phyloP scores from a whole-genome alignment of 2,329 filamentous ascomycete species.

The Nemania sp. region DNA sequence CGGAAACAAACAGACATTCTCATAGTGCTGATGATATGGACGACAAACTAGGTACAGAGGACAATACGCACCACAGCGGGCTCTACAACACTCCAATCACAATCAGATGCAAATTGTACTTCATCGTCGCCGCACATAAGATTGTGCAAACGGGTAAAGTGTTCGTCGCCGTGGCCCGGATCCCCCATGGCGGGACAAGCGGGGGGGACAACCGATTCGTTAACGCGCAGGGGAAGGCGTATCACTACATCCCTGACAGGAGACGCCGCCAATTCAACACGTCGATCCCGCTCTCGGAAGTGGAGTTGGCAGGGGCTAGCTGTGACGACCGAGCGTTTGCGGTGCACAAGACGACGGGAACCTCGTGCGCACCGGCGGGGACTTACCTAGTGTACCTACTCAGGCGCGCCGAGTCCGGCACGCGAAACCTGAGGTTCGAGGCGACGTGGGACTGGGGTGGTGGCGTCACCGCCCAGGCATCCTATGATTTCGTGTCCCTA shows the following conservation, averaged over 20 bases:
- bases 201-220: background rate
- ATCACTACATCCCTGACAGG: background rate
- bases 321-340: background rate
- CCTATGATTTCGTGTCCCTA: background rate
- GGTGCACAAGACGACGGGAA: background rate
- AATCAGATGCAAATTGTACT: slow-evolving; percentile 5
- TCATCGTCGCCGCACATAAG: slow-evolving; percentile 3
- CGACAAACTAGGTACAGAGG: background rate
- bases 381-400: slow-evolving; percentile 6
- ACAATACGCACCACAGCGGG: background rate
- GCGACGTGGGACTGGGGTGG: slow-evolving; percentile 4
- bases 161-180: slow-evolving; percentile 13
- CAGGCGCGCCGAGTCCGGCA: background rate
- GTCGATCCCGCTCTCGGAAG: background rate
- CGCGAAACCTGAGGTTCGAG: slow-evolving; percentile 2
- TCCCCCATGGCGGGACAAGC: background rate
- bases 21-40: too few species aligned
- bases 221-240: background rate
- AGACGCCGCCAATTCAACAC: slow-evolving; percentile 5
- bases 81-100: background rate
- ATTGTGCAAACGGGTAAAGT: slow-evolving; percentile 8
- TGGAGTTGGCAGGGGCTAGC: background rate
- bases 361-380: slow-evolving; percentile 3
- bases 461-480: background rate
- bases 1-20: background rate